Evolutionary conservation across 75 land plant species (phyloP).

Genomic region (Sequoiadendron giganteum): DNA sequence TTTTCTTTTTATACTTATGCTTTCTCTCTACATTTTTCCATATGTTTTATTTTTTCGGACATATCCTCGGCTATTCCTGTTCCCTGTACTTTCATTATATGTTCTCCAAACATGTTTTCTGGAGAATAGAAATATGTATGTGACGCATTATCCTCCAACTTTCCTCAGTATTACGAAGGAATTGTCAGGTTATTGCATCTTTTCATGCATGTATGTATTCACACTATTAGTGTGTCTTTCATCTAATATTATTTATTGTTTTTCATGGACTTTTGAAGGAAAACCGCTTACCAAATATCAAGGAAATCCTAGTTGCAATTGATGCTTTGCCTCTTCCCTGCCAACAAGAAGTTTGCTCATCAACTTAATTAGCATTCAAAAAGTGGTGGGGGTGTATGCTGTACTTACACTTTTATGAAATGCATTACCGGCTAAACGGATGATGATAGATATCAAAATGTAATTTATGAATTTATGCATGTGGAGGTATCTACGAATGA

Average conservation of each 20-base stretch:
- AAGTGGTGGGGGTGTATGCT: background rate
- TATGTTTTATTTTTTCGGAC: background rate
- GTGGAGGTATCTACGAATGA: background rate
- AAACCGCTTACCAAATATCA: background rate
- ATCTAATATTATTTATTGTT: background rate
- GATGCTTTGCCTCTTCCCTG: conserved; percentile 4
- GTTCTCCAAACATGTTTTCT: background rate
- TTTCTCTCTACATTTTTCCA: background rate
- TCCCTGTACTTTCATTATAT: background rate
- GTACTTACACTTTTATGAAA: background rate
- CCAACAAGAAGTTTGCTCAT: background rate
- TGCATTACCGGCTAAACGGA: background rate
- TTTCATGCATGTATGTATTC: background rate
- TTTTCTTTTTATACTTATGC: background rate
- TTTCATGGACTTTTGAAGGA: background rate
- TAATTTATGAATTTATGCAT: background rate
- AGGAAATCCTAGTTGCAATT: conserved; percentile 4
- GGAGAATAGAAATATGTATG: background rate
- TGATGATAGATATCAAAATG: background rate
- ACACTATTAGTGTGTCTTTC: background rate
- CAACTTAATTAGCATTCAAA: background rate
- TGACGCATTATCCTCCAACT: background rate
- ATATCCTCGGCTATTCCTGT: background rate
- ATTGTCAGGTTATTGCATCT: background rate
- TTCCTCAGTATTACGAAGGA: background rate